Conservation (phyloP, 129 eudicot genomes). For the Saposhnikovia divaricata region DNA sequence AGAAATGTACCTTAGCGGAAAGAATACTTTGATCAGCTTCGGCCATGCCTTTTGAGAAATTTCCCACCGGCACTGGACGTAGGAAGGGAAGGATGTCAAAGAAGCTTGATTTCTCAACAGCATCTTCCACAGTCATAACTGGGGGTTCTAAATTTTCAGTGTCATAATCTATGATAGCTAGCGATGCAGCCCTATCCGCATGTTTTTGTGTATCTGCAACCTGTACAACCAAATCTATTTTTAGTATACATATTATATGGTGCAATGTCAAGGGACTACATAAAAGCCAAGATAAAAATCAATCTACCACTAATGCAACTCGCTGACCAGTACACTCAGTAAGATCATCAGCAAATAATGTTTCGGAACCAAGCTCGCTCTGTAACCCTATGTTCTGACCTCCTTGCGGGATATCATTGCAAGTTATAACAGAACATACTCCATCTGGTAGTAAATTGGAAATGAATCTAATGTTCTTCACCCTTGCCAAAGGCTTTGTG, state of each 20-base stretch:
- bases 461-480: conserved; percentile 39
- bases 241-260: background rate
- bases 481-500: conserved; percentile 69
- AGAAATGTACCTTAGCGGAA: conserved; percentile 48
- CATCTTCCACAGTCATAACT: conserved; percentile 84
- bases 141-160: conserved; percentile 57
- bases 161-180: conserved; percentile 60
- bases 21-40: conserved; percentile 78
- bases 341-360: conserved; percentile 65
- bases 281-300: background rate
- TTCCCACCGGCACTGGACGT: conserved; percentile 69
- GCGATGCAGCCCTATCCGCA: conserved; percentile 70
- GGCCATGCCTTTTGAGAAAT: conserved; percentile 84
- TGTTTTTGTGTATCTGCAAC: conserved; percentile 81
- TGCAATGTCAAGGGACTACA: background rate
- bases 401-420: conserved; percentile 64
- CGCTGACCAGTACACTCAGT: conserved; percentile 66
- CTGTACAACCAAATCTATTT: conserved; percentile 24
- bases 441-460: conserved; percentile 30
- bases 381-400: conserved; percentile 56
- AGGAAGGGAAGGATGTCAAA: conserved; percentile 57
- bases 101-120: conserved; percentile 79
- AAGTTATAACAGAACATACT: conserved; percentile 38
- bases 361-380: conserved; percentile 46
- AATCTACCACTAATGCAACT: conserved; percentile 69